These are phyloP conservation scores for Termitomyces sp. DNA, from an alignment of 768 basidiomycete species.

Conservation along the genomic window DNA sequence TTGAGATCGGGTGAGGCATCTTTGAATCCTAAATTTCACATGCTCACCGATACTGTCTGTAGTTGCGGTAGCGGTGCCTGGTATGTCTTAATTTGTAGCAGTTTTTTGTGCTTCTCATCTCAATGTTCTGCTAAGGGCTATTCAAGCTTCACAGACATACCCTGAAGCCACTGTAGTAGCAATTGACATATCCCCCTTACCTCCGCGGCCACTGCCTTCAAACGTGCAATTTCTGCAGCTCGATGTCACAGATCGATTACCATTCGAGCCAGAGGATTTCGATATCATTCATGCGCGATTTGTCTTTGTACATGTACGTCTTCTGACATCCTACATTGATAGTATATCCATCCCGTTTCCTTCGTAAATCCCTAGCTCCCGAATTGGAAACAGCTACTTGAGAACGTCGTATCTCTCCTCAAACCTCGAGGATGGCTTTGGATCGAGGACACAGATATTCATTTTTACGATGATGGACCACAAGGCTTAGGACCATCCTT, in stretches of 20 bases:
- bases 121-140: neutral
- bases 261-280: neutral
- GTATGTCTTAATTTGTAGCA: neutral
- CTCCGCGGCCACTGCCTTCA: neutral
- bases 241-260: neutral
- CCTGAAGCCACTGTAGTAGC: conserved; percentile 9
- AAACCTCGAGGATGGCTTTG: conserved; percentile 11
- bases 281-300: conserved; percentile 1
- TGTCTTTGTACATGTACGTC: neutral
- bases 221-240: conserved; percentile 7
- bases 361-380: neutral
- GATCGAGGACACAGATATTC: conserved; percentile 5
- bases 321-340: neutral
- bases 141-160: conserved; percentile 6
- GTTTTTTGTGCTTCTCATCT: neutral
- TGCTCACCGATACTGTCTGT: neutral
- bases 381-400: neutral
- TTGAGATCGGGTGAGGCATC: conserved; percentile 5
- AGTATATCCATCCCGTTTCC: neutral
- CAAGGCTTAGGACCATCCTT: neutral
- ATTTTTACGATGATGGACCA: conserved; percentile 1
- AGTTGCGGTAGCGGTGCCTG: conserved; percentile 8
- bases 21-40: no score
- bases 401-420: conserved; percentile 1
- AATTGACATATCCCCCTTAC: conserved; percentile 8